phyloP scores from a whole-genome alignment of 495 filamentous ascomycete genomes.

The Podospora sp. region DNA sequence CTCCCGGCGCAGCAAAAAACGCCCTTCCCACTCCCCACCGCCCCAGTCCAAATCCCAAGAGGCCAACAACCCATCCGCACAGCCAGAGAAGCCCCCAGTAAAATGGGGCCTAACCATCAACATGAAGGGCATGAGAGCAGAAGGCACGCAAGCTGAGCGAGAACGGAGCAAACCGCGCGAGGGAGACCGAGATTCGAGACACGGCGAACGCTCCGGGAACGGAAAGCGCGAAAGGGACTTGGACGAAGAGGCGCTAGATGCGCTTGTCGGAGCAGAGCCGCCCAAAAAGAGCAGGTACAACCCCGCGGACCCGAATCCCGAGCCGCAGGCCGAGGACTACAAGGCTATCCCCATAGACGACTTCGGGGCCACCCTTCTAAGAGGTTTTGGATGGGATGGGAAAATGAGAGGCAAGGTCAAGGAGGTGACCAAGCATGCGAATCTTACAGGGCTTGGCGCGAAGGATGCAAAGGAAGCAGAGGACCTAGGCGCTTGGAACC shows the following conservation, averaged over 20 bases:
- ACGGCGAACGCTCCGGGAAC: conserved; percentile 25
- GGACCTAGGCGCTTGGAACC: conserved; percentile 55
- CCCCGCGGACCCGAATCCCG: conserved; percentile 70
- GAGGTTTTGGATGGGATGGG: conserved; percentile 95
- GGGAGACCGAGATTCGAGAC: conserved; percentile 16
- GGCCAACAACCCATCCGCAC: conserved; percentile 31
- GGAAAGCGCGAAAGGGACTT: conserved; percentile 49
- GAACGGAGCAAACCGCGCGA: neutral
- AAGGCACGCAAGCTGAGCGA: neutral
- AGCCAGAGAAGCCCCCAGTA: conserved; percentile 38
- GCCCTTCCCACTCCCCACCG: neutral
- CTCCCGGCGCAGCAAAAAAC: neutral
- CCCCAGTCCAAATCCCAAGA: conserved; percentile 7
- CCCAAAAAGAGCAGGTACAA: conserved; percentile 34
- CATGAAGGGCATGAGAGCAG: conserved; percentile 28
- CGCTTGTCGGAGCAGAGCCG: conserved; percentile 64
- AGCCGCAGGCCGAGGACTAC: conserved; percentile 81
- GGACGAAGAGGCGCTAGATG: conserved; percentile 79
- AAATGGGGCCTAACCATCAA: conserved; percentile 51
- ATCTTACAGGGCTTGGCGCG: conserved; percentile 80
- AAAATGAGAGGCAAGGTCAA: conserved; percentile 59
- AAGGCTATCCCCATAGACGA: conserved; percentile 86
- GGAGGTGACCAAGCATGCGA: conserved; percentile 65
- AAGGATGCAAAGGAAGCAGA: conserved; percentile 71
- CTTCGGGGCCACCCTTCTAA: conserved; percentile 84